Evolutionary conservation across 2,329 filamentous ascomycete genomes (phyloP), one percentile per base, ranked within the genome.

Genomic region (Uncinocarpus reesii): DNA sequence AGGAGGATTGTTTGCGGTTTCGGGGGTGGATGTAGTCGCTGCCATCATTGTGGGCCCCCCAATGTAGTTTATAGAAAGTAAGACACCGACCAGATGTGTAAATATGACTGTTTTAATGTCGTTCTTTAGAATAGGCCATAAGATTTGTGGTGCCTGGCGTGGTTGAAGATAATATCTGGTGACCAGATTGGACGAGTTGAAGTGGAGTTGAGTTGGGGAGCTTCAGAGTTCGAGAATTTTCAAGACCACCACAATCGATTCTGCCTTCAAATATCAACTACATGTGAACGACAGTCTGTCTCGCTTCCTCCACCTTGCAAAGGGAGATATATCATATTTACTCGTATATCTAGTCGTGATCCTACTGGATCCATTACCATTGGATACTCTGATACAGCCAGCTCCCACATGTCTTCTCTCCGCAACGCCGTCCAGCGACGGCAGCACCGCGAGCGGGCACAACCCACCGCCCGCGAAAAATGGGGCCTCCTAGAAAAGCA

Each of bases 401-500:
- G n/a, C n/a, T n/a, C n/a, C n/a, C n/a, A n/a, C n/a, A 78, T 78
- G 76, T 78, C 75, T 20, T 76, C 76, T 31, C 71, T 78, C 65
- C 73, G 75, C 56, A 78, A 78, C 60, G 73, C 75, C 63, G 78
- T 89, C 52, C 79, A 87, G 58, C 79, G 86, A 68, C 86, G 87
- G 62, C 83, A 87, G 57, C 90, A 96, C 69, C 79, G 83, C 58
- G 92, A 96, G 75, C 83, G 92, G 59, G 85, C 86, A 29, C 92
- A 96, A 66, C 85, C 89, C 34, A 68, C 79, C 54, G 85, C 89
- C 63, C 86, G 92, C 46, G 73, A 82, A 56, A 86, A 86, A 72
- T 87, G 88, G 69, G 92, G 92, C 55, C 78, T 96, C 18, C 81
- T 96, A 53, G 92, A 96, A 67, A 96, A 98, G 71, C 85, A 92